Percentiles rank a stretch among this genome's conserved stretches.
Evolutionary conservation across 2,329 filamentous ascomycete species (phyloP).

Genomic region (Beauveria bassiana): DNA sequence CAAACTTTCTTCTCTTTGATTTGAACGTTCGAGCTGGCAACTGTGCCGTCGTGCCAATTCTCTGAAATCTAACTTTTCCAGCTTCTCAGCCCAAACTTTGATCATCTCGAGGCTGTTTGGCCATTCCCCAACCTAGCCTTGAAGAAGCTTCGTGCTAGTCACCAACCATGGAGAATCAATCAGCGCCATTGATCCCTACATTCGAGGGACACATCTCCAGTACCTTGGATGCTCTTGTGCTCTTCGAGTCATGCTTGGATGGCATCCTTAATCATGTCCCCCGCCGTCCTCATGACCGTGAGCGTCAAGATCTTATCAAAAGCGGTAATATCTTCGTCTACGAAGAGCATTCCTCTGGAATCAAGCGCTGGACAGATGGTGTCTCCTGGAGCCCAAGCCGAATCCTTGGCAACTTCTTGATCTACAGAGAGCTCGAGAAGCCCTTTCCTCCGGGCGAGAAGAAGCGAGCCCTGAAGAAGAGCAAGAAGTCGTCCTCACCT

Average conservation of each 20-base stretch:
- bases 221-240: conserved; percentile 66
- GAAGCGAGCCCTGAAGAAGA: conserved; percentile 72
- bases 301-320: conserved; percentile 66
- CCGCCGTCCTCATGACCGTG: conserved; percentile 78
- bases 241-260: conserved; percentile 71
- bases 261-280: conserved; percentile 68
- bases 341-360: conserved; percentile 81
- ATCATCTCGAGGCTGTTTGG: neutral
- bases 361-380: conserved; percentile 92
- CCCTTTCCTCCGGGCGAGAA: conserved; percentile 77
- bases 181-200: conserved; percentile 47
- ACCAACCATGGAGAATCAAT: conserved; percentile 20
- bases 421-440: conserved; percentile 75
- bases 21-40: neutral
- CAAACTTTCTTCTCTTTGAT: neutral
- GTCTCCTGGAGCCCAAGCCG: conserved; percentile 85
- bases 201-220: conserved; percentile 60
- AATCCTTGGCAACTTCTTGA: conserved; percentile 75
- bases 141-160: neutral
- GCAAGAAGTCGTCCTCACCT: conserved; percentile 29
- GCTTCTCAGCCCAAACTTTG: neutral
- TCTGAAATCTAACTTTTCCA: neutral
- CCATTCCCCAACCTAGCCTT: neutral
- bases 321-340: conserved; percentile 89
- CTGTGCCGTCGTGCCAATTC: neutral